Base-by-base conservation (phyloP, 345 rosid species). In the Barbarea vulgaris region DNA sequence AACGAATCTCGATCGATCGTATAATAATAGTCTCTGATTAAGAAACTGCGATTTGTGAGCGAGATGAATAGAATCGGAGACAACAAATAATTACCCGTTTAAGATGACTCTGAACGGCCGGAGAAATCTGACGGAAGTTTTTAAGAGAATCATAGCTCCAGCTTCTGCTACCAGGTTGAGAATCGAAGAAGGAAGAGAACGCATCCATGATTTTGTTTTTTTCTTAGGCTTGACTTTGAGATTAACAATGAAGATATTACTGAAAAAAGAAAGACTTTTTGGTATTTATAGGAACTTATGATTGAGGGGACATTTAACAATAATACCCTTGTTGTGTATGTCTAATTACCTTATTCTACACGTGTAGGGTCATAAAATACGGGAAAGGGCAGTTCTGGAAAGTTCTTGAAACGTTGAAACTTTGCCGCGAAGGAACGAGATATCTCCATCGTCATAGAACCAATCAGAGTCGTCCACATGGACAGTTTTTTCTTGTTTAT, bases 71-170 rank as follows among this genome's bases (percentile, higher is more conserved):
- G 24, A 25, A 25, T 25, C 5, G 18, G 21, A 13, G n/a, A 42
- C 1, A 22, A 57, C n/a, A 12, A 15, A 44, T 17, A 28, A 9
- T 39, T 69, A 96, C 99, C 93, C 83, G 87, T 51, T 96, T 93
- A 41, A 96, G 98, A 83, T 96, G 99, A 18, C 81, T 48, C 80
- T 96, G 98, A 1, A 96, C 97, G 21, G 37, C 21, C 0, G 96
- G 94, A 64, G 97, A 91, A 79, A 96, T 79, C 76, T 79, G 82
- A 55, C 72, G 82, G 81, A 96, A 87, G 77, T 91, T 91, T 73
- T 78, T 78, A 47, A 78, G 88, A 52, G 97, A 83, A 27, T 88
- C 91, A 64, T 86, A 86, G 69, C 72, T 84, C 97, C 96, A 88
- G 27, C 79, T 71, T 77, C 76, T 42, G 68, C 74, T 74, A 56